phyloP scores from a whole-genome alignment of 257 asterid species.

The Scutellaria barbata region DNA sequence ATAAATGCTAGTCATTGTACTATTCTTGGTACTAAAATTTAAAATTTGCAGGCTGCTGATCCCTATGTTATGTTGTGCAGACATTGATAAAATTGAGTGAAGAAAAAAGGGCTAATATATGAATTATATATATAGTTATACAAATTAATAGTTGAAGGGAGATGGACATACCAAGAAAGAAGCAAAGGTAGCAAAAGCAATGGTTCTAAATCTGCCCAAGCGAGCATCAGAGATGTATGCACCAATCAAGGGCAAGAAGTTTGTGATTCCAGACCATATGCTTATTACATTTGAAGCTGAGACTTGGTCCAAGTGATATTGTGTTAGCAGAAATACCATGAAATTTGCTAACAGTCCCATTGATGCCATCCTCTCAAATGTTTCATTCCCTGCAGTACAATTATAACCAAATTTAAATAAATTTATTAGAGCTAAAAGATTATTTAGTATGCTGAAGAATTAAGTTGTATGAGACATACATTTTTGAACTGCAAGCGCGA shows the following conservation, averaged over 20 bases:
- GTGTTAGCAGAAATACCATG: slow-evolving; percentile 64
- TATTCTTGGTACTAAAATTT: no score
- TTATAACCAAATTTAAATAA: no score
- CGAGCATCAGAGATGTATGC: slow-evolving; percentile 70
- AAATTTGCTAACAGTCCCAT: slow-evolving; percentile 70
- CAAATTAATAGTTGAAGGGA: background rate
- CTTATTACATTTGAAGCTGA: slow-evolving; percentile 66
- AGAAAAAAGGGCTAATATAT: no score
- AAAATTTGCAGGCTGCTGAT: no score
- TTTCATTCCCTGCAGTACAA: slow-evolving; percentile 69
- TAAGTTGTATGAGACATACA: no score
- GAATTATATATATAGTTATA: no score
- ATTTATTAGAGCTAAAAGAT: no score
- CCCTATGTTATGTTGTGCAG: no score
- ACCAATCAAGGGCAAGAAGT: slow-evolving; percentile 67
- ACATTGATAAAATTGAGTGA: no score
- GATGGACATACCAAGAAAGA: slow-evolving; percentile 50
- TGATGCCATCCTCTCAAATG: slow-evolving; percentile 77
- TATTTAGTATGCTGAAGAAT: no score
- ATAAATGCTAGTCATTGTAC: no score
- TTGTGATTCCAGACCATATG: slow-evolving; percentile 63
- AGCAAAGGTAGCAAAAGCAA: slow-evolving; percentile 59
- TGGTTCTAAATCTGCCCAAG: slow-evolving; percentile 68
- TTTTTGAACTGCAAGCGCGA: background rate
- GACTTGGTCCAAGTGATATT: slow-evolving; percentile 80